Conservation (phyloP, 371 early-diverging fungal genomes). For the Furculomyces boomerangus region DNA sequence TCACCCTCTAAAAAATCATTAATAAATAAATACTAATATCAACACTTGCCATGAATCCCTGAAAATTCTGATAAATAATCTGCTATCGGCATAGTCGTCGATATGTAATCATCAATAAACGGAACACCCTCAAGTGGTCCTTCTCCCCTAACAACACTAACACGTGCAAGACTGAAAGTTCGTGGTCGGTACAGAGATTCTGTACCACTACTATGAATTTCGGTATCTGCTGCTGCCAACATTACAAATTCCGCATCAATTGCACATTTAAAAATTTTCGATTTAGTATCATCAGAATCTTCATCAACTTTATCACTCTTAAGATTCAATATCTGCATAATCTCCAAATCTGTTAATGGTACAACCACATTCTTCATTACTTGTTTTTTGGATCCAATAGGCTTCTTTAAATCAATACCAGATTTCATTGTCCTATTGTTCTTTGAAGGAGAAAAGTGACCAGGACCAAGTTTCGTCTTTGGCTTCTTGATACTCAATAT, state of each 20-base stretch:
- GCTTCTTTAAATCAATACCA: no score
- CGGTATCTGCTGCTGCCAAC: slow-evolving; percentile 66
- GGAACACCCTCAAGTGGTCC: slow-evolving; percentile 52
- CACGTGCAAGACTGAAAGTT: slow-evolving; percentile 64
- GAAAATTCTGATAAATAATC: slow-evolving; percentile 85
- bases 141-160: slow-evolving; percentile 63
- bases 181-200: slow-evolving; percentile 61
- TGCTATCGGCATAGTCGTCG: slow-evolving; percentile 56
- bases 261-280: slow-evolving; percentile 25
- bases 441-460: no score
- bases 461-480: no score
- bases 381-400: no score
- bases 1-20: slow-evolving; percentile 32
- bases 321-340: not conserved
- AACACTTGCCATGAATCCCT: slow-evolving; percentile 43
- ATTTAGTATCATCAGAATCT: not conserved
- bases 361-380: not conserved
- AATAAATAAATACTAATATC: not conserved
- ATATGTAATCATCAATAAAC: slow-evolving; percentile 91
- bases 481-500: no score
- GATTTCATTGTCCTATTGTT: no score
- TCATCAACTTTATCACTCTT: not conserved
- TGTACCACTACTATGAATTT: slow-evolving; percentile 81
- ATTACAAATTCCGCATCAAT: slow-evolving; percentile 93
- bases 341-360: not conserved